Evolutionary conservation across 768 basidiomycete species (phyloP).

Genomic region (Rhizopogon salebrosus): DNA sequence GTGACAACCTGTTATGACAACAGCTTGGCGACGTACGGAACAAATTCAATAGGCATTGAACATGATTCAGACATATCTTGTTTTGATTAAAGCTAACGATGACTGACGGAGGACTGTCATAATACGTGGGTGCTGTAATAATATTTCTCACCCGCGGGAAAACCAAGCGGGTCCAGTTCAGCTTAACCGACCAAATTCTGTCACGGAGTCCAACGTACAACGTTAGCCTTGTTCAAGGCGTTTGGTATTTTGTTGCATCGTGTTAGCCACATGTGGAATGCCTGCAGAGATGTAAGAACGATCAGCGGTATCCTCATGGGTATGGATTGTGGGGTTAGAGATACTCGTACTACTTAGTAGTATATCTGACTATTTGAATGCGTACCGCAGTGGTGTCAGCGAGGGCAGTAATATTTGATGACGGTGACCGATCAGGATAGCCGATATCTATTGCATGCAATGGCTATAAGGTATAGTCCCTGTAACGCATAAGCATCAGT

Average conservation of each 20-base stretch:
- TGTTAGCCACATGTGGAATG: background rate
- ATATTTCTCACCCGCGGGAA: background rate
- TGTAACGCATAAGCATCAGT: background rate
- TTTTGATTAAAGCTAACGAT: background rate
- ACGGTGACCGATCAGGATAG: background rate
- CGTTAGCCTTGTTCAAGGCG: background rate
- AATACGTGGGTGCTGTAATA: too few species aligned
- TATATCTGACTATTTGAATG: too few species aligned
- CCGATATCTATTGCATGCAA: background rate
- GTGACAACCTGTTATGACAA: background rate
- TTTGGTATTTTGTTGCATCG: background rate
- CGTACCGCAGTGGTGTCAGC: background rate
- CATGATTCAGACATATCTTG: background rate
- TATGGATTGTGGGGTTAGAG: background rate
- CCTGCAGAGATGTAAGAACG: background rate
- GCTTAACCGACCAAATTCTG: background rate
- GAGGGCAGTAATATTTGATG: background rate
- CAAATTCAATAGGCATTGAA: too few species aligned
- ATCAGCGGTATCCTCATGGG: background rate
- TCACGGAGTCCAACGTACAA: background rate
- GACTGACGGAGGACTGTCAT: background rate
- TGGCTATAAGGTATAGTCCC: background rate
- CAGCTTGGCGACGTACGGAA: background rate
- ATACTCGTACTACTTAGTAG: too few species aligned
- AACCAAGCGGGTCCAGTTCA: too few species aligned